Evolutionary conservation across 345 rosid species (phyloP).

Genomic region (Adansonia digitata): DNA sequence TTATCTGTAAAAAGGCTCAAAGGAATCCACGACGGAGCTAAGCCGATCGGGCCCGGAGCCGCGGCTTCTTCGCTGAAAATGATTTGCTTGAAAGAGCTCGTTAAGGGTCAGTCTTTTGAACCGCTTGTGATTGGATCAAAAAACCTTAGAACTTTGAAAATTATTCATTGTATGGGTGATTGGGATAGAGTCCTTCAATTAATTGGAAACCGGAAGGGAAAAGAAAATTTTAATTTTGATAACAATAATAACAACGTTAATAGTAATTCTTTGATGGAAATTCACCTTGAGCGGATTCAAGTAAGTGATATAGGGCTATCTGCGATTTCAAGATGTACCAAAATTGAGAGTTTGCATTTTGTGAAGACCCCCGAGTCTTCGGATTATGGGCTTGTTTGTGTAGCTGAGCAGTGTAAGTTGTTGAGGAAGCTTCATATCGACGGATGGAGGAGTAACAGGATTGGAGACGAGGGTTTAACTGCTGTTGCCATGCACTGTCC

Average conservation of each 20-base stretch:
- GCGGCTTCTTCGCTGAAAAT: conserved; percentile 45
- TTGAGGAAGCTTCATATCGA: conserved; percentile 84
- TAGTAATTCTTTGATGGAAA: conserved; percentile 32
- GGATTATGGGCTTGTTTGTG: conserved; percentile 50
- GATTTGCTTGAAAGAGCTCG: conserved; percentile 74
- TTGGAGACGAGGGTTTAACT: conserved; percentile 78
- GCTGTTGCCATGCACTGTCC: conserved; percentile 61
- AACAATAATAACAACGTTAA: neutral
- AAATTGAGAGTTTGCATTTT: conserved; percentile 63
- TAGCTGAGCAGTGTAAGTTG: conserved; percentile 63
- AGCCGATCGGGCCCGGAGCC: conserved; percentile 31
- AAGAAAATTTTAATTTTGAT: neutral
- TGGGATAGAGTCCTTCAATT: conserved; percentile 65
- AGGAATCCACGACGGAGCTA: conserved; percentile 46
- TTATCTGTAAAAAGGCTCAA: conserved; percentile 58
- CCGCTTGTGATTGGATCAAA: conserved; percentile 44
- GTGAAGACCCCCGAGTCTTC: conserved; percentile 76
- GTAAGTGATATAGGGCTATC: conserved; percentile 58
- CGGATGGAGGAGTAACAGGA: conserved; percentile 80
- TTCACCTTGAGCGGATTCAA: conserved; percentile 81
- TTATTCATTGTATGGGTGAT: conserved; percentile 73
- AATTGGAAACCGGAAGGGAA: conserved; percentile 29
- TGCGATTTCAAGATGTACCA: conserved; percentile 52
- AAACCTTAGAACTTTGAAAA: conserved; percentile 52
- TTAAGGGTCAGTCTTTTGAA: conserved; percentile 68